Conservation (phyloP, 768 basidiomycete species). For the Phylloporus sp. region DNA sequence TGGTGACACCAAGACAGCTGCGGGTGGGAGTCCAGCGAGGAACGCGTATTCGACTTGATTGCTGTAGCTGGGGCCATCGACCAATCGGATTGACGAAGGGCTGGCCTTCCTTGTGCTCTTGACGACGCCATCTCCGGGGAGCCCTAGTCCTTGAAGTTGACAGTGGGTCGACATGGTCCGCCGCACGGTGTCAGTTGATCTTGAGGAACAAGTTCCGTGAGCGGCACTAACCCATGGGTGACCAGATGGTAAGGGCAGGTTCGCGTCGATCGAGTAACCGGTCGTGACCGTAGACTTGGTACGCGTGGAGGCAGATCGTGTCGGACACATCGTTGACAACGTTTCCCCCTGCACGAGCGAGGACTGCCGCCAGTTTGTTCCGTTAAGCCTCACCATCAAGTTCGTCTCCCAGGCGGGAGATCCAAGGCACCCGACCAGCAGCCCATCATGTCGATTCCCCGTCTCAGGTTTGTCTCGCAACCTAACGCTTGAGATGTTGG, state of each 20-base stretch:
- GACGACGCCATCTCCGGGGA: not conserved
- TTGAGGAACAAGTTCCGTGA: not conserved
- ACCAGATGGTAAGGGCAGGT: not conserved
- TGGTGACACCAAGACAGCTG: conserved; percentile 16
- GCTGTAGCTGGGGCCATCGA: conserved; percentile 12
- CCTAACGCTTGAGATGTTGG: not conserved
- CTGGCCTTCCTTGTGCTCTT: conserved; percentile 8
- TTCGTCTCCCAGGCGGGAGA: conserved; percentile 31
- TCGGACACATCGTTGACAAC: conserved; percentile 6
- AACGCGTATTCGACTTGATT: conserved; percentile 21
- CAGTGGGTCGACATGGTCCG: not conserved
- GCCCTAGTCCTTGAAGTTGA: not conserved
- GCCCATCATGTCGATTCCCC: conserved; percentile 5
- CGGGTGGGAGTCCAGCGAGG: conserved; percentile 22
- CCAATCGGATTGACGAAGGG: conserved; percentile 25
- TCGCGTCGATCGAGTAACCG: conserved; percentile 3
- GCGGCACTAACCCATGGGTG: not conserved
- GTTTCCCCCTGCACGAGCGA: conserved; percentile 6
- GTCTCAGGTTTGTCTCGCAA: conserved; percentile 6
- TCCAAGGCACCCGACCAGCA: conserved; percentile 29
- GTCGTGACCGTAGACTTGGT: conserved; percentile 9
- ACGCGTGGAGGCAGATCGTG: not conserved
- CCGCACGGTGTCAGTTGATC: not conserved
- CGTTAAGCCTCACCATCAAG: conserved; percentile 13
- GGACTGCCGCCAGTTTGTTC: conserved; percentile 5